These are phyloP conservation scores for Cyclocybe aegerita DNA, from an alignment of 768 basidiomycete genomes.

Conservation along the genomic window DNA sequence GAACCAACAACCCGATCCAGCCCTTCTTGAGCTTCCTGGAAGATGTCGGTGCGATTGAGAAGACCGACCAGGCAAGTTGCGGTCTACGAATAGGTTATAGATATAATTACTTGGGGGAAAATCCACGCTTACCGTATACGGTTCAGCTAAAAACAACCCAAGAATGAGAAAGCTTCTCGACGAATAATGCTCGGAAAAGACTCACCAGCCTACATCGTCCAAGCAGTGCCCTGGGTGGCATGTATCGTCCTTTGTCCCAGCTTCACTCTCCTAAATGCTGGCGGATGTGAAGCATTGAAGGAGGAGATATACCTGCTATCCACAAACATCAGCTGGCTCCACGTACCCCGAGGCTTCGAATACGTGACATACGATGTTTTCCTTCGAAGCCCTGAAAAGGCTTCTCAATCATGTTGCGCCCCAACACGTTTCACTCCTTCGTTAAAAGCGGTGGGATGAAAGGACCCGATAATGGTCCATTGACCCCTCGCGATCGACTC, in stretches of 20 bases:
- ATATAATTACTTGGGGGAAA: too few relatives aligned
- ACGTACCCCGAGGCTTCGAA: conserved; percentile 1
- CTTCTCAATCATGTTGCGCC: conserved; percentile 31
- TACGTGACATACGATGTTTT: conserved; percentile 18
- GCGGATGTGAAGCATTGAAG: conserved; percentile 22
- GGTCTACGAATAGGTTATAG: conserved; percentile 15
- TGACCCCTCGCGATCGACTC: too few relatives aligned
- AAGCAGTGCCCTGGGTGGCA: conserved; percentile 34
- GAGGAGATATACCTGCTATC: conserved; percentile 10
- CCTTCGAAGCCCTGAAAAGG: conserved; percentile 32
- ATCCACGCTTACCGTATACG: conserved; percentile 14
- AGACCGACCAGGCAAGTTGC: conserved; percentile 32
- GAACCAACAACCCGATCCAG: conserved; percentile 32
- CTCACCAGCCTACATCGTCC: conserved; percentile 32
- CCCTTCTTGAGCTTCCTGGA: conserved; percentile 32
- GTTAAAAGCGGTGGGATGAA: conserved; percentile 12
- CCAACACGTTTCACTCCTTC: conserved; percentile 35
- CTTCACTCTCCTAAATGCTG: conserved; percentile 18
- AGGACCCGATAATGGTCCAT: too few relatives aligned
- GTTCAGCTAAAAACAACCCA: conserved; percentile 16
- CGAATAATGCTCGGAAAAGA: conserved; percentile 13
- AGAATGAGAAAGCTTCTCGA: conserved; percentile 22
- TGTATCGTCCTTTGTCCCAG: conserved; percentile 21
- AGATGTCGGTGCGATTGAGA: conserved; percentile 28
- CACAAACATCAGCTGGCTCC: neutral